These are phyloP conservation scores for Plasmopara muralis DNA, from an alignment of 352 stramenopile genomes.

Conservation along the genomic window DNA sequence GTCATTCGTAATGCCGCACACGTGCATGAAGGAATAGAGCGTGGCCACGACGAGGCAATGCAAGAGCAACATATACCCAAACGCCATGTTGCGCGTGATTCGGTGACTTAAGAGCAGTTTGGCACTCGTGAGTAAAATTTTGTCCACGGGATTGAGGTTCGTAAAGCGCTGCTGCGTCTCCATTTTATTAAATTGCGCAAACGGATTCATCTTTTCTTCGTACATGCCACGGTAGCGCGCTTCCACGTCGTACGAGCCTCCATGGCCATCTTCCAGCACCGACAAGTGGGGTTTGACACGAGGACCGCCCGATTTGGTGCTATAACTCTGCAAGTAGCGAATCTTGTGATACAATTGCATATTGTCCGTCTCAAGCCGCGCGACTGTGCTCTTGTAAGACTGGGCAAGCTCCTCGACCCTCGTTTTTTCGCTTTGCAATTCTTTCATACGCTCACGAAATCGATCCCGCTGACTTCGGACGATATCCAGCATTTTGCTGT, in stretches of 20 bases:
- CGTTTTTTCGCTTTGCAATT: constrained; percentile 65
- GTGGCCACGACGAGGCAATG: constrained; percentile 82
- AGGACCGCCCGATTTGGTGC: constrained; percentile 13
- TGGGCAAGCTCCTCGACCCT: constrained; percentile 60
- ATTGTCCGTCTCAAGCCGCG: constrained; percentile 84
- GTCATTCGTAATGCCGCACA: constrained; percentile 73
- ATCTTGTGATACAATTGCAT: constrained; percentile 90
- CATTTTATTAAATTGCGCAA: constrained; percentile 88
- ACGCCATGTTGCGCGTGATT: constrained; percentile 76
- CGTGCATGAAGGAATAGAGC: constrained; percentile 85
- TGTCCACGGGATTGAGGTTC: constrained; percentile 87
- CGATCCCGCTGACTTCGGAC: constrained; percentile 74
- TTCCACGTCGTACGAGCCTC: constrained; percentile 42
- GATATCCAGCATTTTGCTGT: constrained; percentile 83
- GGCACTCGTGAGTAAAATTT: constrained; percentile 85
- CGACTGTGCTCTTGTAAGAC: constrained; percentile 53
- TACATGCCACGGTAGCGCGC: constrained; percentile 83
- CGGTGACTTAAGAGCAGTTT: constrained; percentile 76
- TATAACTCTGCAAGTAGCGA: constrained; percentile 77
- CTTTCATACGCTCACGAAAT: constrained; percentile 80
- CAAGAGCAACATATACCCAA: constrained; percentile 79
- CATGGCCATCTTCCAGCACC: constrained; percentile 35
- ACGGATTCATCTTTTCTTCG: constrained; percentile 89
- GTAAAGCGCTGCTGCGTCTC: constrained; percentile 85
- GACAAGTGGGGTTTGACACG: constrained; percentile 19